A percentile compares a stretch with the other conserved stretches of the same genome.
Conservation (phyloP, 257 asterid species). For the Apocynum venetum region DNA sequence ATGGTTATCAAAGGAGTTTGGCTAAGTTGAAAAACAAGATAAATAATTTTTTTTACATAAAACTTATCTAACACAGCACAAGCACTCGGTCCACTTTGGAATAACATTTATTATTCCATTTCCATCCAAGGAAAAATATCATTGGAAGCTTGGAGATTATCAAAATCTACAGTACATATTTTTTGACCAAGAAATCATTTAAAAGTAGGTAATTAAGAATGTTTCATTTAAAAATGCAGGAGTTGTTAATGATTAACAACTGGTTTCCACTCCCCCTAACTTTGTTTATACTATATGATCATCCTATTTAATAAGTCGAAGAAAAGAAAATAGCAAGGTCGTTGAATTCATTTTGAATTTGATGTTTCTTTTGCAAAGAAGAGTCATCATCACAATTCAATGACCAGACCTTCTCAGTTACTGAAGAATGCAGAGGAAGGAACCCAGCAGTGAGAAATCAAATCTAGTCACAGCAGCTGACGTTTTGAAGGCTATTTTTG, state of each 20-base stretch:
- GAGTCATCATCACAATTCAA: too few relatives aligned
- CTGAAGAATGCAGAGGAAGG: not conserved
- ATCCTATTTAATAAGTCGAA: not conserved
- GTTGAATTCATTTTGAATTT: too few relatives aligned
- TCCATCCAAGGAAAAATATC: not conserved
- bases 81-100: too few relatives aligned
- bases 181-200: too few relatives aligned
- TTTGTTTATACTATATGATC: not conserved
- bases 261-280: constrained; percentile 6
- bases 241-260: constrained; percentile 6
- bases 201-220: not conserved
- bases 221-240: not conserved
- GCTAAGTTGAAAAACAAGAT: too few relatives aligned
- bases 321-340: not conserved
- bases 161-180: not conserved
- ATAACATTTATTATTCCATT: too few relatives aligned
- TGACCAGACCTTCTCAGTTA: too few relatives aligned
- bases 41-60: too few relatives aligned
- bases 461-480: not conserved
- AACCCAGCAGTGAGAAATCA: not conserved
- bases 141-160: not conserved
- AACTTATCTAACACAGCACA: too few relatives aligned
- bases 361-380: too few relatives aligned
- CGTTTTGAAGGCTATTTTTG: not conserved
- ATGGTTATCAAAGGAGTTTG: too few relatives aligned